Percentiles rank a stretch among this genome's conserved stretches.
phyloP scores from a whole-genome alignment of 768 basidiomycete species.

The Agaricus sinodeliciosus region DNA sequence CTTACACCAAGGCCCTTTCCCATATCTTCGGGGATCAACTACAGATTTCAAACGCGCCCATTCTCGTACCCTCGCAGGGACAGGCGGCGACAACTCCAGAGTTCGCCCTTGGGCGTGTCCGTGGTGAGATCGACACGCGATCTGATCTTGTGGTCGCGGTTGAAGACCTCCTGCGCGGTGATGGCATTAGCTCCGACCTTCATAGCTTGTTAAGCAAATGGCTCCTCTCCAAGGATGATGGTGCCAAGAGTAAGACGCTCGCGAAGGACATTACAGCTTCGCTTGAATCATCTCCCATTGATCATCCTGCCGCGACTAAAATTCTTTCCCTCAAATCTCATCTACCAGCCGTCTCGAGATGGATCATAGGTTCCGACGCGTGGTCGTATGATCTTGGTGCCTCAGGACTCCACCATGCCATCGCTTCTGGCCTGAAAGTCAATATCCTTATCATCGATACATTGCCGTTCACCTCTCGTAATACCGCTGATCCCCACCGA shows the following conservation, averaged over 20 bases:
- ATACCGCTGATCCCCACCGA: conserved; percentile 59
- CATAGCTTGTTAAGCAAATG: conserved; percentile 76
- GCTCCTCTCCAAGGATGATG: conserved; percentile 72
- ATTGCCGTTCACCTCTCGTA: conserved; percentile 77
- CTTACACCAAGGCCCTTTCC: conserved; percentile 84
- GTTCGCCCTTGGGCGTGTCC: conserved; percentile 87
- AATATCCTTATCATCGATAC: conserved; percentile 96
- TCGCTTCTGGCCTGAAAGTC: conserved; percentile 85
- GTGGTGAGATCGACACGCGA: conserved; percentile 76
- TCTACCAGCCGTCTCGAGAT: conserved; percentile 68
- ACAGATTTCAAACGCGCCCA: conserved; percentile 81
- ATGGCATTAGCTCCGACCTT: conserved; percentile 42
- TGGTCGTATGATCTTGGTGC: conserved; percentile 98
- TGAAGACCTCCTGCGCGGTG: conserved; percentile 54
- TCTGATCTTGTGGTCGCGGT: conserved; percentile 57
- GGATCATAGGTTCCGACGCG: conserved; percentile 98
- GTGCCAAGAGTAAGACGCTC: conserved; percentile 48
- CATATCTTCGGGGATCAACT: conserved; percentile 77
- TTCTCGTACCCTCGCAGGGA: conserved; percentile 63
- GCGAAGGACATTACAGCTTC: conserved; percentile 50
- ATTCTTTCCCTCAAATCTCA: conserved; percentile 56
- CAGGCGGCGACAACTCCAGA: conserved; percentile 84
- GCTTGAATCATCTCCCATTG: conserved; percentile 34
- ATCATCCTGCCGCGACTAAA: conserved; percentile 41
- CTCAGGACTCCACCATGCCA: conserved; percentile 91